These are phyloP conservation scores for Breynia disticha DNA, from an alignment of 441 rosid species.

Conservation along the genomic window DNA sequence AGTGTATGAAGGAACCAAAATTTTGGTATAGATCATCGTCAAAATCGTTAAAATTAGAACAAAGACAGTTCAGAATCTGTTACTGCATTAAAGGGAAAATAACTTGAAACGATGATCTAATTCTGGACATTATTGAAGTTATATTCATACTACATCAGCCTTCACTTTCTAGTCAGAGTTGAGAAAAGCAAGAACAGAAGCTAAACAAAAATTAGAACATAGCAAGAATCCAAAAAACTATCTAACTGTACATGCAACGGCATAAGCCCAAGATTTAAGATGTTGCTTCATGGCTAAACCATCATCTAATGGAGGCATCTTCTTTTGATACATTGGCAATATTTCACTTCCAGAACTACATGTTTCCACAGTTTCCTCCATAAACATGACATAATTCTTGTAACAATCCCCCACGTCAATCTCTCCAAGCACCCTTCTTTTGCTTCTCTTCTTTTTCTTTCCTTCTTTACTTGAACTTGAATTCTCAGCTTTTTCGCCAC, in stretches of 20 bases:
- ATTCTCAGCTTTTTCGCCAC: slow-evolving; percentile 8
- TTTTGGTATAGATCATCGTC: too few species aligned
- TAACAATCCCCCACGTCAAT: slow-evolving; percentile 12
- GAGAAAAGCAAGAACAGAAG: too few species aligned
- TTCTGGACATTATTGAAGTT: too few species aligned
- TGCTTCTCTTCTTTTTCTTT: slow-evolving; percentile 15
- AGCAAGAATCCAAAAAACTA: slow-evolving; percentile 1
- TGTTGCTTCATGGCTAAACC: slow-evolving; percentile 49
- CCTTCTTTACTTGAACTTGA: slow-evolving; percentile 10
- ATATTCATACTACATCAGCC: too few species aligned
- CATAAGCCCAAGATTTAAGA: slow-evolving; percentile 55
- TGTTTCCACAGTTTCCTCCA: not conserved
- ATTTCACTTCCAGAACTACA: slow-evolving; percentile 1
- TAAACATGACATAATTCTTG: slow-evolving; percentile 2
- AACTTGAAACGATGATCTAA: too few species aligned
- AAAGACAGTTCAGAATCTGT: too few species aligned
- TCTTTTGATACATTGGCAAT: slow-evolving; percentile 2
- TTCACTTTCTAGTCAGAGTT: too few species aligned
- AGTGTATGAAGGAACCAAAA: too few species aligned
- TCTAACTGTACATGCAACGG: slow-evolving; percentile 43
- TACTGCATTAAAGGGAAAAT: too few species aligned
- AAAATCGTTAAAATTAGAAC: too few species aligned
- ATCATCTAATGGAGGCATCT: slow-evolving; percentile 41
- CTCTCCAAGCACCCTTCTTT: slow-evolving; percentile 15
- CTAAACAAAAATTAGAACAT: too few species aligned